These are phyloP conservation scores for Candida ortonii DNA, from an alignment of 805 yeast genomes.

Conservation along the genomic window DNA sequence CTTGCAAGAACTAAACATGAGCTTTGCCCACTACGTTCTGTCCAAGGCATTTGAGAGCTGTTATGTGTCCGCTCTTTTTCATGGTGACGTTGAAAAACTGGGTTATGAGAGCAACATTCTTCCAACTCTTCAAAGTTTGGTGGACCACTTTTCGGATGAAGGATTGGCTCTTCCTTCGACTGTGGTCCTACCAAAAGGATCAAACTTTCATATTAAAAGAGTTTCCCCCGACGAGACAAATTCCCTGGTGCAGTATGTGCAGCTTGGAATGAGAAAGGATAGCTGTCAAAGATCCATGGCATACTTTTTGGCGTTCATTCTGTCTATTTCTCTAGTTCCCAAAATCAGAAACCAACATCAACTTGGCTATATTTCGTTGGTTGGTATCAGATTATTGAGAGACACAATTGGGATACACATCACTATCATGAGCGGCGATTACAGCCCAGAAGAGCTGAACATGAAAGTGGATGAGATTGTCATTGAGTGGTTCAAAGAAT, in stretches of 20 bases:
- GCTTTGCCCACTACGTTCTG: conserved; percentile 33
- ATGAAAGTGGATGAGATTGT: conserved; percentile 48
- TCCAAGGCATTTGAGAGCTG: conserved; percentile 26
- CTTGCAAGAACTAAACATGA: conserved; percentile 46
- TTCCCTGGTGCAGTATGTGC: conserved; percentile 52
- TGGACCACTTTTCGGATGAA: conserved; percentile 12
- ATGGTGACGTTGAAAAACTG: conserved; percentile 43
- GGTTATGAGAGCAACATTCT: conserved; percentile 9
- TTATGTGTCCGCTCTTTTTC: conserved; percentile 43
- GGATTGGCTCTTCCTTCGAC: conserved; percentile 35
- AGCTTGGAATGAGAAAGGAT: conserved; percentile 50
- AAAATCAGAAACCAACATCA: conserved; percentile 55
- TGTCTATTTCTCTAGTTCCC: conserved; percentile 41
- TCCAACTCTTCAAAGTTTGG: conserved; percentile 12
- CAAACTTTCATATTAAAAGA: conserved; percentile 34
- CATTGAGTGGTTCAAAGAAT: conserved; percentile 36
- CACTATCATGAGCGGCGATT: conserved; percentile 50
- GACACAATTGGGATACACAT: conserved; percentile 58
- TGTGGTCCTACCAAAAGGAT: conserved; percentile 35
- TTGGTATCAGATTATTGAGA: conserved; percentile 52
- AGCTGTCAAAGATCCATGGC: conserved; percentile 38
- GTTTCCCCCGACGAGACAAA: conserved; percentile 50
- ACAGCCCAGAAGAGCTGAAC: conserved; percentile 40
- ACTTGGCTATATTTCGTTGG: conserved; percentile 60
- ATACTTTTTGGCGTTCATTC: conserved; percentile 42